Evolutionary conservation across 208 protist species (phyloP), one percentile per base, ranked within the genome.

Genomic region (Leishmania martiniquensis): DNA sequence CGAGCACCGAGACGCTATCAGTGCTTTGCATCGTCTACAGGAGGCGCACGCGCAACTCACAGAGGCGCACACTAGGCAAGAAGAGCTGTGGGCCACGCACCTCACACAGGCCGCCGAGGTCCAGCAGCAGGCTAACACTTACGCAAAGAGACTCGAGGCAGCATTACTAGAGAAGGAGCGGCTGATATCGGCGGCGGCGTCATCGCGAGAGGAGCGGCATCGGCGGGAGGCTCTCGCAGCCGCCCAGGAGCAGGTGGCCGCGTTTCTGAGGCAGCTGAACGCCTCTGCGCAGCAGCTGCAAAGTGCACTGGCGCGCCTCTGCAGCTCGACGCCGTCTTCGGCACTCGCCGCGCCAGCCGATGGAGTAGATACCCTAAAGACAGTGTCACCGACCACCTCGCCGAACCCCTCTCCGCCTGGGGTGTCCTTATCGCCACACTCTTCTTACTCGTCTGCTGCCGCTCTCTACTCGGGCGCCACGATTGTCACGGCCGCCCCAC

Each of bases 21-120:
- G 45, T 20, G 57, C 67, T 1, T 37, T 83, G 6, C 57, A 74
- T 15, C 10, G 4, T 39, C 15, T 57, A 34, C 39, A 67, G 68
- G 37, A 37, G 32, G 54, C 60, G 51, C 79, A 83, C 32, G 17
- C 37, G 39, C 57, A 57, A 17, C 20, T 44, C 5, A 60, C 42
- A 0, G 44, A 83, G 3, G 49, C 39, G 4, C 71, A 52, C 34
- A 44, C 52, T 20, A 69, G 59, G 4, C 78, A 76, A 47, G 34
- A 81, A 15, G 60, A 51, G 44, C 42, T 72, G 39, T 75, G 77
- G 42, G 67, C 45, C 42, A 54, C 73, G 22, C 77, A 60, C 0
- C 74, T 80, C 32, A 47, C 78, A 42, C 82, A 85, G 37, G 44
- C 78, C 10, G 60, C 72, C 32, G 69, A 81, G 29, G 13, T 78